Conservation (phyloP, 371 early-diverging fungal species). For the Capillidium heterosporum region DNA sequence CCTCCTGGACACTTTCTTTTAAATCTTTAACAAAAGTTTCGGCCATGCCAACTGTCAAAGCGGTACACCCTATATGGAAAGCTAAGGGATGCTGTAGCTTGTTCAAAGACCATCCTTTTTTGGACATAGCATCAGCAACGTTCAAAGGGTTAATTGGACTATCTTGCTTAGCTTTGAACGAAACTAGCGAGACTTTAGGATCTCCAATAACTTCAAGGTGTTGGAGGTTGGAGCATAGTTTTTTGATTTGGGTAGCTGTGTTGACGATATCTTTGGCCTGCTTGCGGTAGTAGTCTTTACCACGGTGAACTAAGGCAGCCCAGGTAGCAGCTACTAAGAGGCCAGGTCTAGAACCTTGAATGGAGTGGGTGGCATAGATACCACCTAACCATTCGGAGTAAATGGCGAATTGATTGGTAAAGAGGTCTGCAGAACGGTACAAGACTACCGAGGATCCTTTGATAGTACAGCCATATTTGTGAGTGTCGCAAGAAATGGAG, state of each 20-base stretch:
- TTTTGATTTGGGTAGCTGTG: conserved; percentile 46
- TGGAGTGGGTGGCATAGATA: conserved; percentile 84
- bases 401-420: conserved; percentile 83
- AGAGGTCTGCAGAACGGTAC: conserved; percentile 56
- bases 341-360: conserved; percentile 84
- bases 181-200: conserved; percentile 68
- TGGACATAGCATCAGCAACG: conserved; percentile 56
- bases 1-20: conserved; percentile 17
- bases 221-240: conserved; percentile 28
- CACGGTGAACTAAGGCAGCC: conserved; percentile 80
- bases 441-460: conserved; percentile 93
- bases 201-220: conserved; percentile 69
- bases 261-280: conserved; percentile 62
- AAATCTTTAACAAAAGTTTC: conserved; percentile 66
- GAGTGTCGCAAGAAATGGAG: conserved; percentile 89
- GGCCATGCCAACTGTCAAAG: conserved; percentile 49
- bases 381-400: conserved; percentile 89
- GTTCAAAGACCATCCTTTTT: conserved; percentile 70
- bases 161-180: conserved; percentile 45
- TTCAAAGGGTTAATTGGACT: conserved; percentile 56
- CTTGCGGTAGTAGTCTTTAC: conserved; percentile 69
- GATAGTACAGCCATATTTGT: conserved; percentile 94
- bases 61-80: conserved; percentile 80
- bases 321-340: conserved; percentile 92
- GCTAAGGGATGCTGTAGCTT: conserved; percentile 78